Evolutionary conservation across 2,329 filamentous ascomycete genomes (phyloP), one percentile per base, ranked within the genome.

Genomic region (Trichophyton rubrum): DNA sequence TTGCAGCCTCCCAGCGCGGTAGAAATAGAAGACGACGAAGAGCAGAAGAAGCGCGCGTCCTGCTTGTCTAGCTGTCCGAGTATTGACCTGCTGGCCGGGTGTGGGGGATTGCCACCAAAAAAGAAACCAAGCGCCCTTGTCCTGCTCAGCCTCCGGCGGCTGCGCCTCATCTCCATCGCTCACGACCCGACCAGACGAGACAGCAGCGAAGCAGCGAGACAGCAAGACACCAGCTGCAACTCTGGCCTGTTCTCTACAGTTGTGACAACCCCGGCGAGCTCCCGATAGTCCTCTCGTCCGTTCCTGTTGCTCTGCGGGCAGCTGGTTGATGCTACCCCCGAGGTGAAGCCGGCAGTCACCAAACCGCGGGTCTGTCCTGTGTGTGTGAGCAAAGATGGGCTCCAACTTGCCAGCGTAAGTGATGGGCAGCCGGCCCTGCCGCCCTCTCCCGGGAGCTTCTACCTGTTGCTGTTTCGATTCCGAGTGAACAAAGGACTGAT

Each of bases 321-420:
- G 40, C n/a, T 43, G 33, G 33, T 57, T 38, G 38, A 57, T 57
- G 55, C 55, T 40, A 41, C 55, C 8, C 17, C 20, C 61, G 61
- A 55, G 59, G 51, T 33, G 61, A 22, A 24, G 57, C 43, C 43
- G 43, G 43, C 20, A 47, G 59, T 56, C 56, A 47, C 33, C 33
- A 22, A 27, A 57, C 57, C 38, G 55, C n/a, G 33, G 55, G 55
- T 57, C 27, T 24, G 43, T 20, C 43, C 33, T 38, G 33, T 38
- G 33, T 38, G 33, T 11, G 43, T 22, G 38, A 43, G 56, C 20
- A 59, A 62, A 58, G 38, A 79, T 80, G 74, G 82, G 85, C 72
- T 79, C 82, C 65, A 83, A 82, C 75, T 77, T 84, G 69, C 81
- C 84, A 69, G 76, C 79, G 84, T 86, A 77, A 77, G 84, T 83